Evolutionary conservation across 2,329 filamentous ascomycete genomes (phyloP).

Genomic region (Podosphaera xanthii): DNA sequence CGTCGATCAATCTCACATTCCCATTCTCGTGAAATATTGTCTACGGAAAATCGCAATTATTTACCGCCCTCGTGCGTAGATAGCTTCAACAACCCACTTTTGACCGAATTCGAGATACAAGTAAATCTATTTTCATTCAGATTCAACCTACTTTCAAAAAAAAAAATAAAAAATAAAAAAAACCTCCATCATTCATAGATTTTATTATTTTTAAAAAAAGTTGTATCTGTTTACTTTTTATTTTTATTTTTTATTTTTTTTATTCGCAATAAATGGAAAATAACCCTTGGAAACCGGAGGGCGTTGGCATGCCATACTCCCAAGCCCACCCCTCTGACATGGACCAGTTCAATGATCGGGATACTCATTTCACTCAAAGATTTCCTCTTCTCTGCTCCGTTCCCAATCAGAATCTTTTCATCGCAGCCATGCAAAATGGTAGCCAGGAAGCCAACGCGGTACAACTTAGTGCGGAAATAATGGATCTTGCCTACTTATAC

Average conservation of each 20-base stretch:
- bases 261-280: neutral
- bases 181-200: too few species aligned
- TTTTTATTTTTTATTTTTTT: neutral
- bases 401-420: neutral
- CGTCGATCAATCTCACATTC: neutral
- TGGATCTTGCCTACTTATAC: neutral
- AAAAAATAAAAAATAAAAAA: too few species aligned
- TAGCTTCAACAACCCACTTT: neutral
- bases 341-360: neutral
- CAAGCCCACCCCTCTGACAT: neutral
- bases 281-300: neutral
- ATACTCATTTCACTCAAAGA: neutral
- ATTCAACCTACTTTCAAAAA: too few species aligned
- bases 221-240: neutral
- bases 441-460: neutral
- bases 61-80: neutral
- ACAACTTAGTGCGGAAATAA: neutral
- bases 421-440: neutral
- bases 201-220: too few species aligned
- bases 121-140: too few species aligned
- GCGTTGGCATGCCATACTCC: neutral
- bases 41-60: neutral
- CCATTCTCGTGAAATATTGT: neutral
- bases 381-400: neutral
- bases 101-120: too few species aligned